These are phyloP conservation scores for Talaromyces sp. DNA, from an alignment of 2,329 filamentous ascomycete genomes.

Conservation along the genomic window DNA sequence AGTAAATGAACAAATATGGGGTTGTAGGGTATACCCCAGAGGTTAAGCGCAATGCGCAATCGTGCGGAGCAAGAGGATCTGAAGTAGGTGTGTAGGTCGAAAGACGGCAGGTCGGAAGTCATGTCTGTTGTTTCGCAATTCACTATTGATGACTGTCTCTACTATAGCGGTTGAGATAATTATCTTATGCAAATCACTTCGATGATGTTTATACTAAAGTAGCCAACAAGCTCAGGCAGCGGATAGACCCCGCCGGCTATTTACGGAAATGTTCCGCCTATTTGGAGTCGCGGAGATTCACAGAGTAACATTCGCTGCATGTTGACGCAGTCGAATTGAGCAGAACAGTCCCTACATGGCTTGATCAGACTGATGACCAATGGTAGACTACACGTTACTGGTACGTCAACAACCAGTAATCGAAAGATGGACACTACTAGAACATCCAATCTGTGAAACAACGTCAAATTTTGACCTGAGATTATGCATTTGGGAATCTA, in stretches of 20 bases:
- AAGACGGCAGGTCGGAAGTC: conserved; percentile 9
- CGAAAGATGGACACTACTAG: neutral
- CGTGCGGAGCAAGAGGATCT: conserved; percentile 62
- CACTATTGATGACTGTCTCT: neutral
- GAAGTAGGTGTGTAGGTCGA: conserved; percentile 52
- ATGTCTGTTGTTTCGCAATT: neutral
- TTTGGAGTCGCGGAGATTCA: neutral
- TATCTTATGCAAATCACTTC: neutral
- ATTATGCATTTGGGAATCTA: neutral
- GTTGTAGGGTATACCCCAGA: conserved; percentile 53
- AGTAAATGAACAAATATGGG: conserved; percentile 53
- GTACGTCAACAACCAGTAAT: neutral
- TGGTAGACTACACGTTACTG: neutral
- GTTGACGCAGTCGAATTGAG: neutral
- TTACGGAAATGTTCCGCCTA: conserved; percentile 14
- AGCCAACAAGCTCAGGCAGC: neutral
- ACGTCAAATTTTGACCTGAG: neutral
- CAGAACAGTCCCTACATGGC: neutral
- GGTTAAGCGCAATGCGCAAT: conserved; percentile 57
- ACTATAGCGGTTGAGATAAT: neutral
- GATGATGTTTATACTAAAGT: neutral
- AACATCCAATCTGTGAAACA: neutral
- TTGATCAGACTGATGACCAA: neutral
- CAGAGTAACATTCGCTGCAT: neutral
- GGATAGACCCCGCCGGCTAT: conserved; percentile 21